Conservation (phyloP, 805 yeast genomes). For the Yamadazyma sp. region DNA sequence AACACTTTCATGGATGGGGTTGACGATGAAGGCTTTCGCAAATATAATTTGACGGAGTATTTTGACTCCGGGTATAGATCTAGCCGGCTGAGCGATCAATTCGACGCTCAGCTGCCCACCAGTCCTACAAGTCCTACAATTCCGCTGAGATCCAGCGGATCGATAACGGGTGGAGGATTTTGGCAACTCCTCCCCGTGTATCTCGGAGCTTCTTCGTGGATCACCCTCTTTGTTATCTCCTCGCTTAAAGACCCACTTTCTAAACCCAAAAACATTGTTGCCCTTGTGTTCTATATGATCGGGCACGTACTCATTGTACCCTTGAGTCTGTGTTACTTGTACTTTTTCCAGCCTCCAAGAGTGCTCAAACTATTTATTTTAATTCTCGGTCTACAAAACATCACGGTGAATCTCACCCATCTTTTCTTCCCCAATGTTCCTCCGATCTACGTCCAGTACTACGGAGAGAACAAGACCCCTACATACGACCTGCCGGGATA, state of each 20-base stretch:
- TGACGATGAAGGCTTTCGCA: too few species aligned
- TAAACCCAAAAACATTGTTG: conserved; percentile 49
- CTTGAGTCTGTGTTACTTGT: conserved; percentile 59
- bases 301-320: conserved; percentile 63
- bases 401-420: conserved; percentile 61
- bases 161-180: too few species aligned
- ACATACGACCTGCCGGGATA: conserved; percentile 61
- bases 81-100: too few species aligned
- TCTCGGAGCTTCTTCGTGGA: conserved; percentile 47
- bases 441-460: conserved; percentile 67
- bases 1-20: too few species aligned
- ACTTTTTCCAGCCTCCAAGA: conserved; percentile 68
- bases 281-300: conserved; percentile 64
- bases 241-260: conserved; percentile 42
- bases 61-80: too few species aligned
- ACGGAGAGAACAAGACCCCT: conserved; percentile 57
- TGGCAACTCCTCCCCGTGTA: conserved; percentile 44
- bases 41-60: too few species aligned
- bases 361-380: conserved; percentile 51
- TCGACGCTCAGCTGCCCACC: too few species aligned
- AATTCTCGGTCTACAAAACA: conserved; percentile 61
- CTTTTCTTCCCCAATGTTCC: conserved; percentile 68
- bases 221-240: conserved; percentile 47
- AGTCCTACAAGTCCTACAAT: too few species aligned
- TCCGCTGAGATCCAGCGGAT: too few species aligned